Conservation (phyloP, 176 grass and related monocot species). For the Phyllostachys edulis region DNA sequence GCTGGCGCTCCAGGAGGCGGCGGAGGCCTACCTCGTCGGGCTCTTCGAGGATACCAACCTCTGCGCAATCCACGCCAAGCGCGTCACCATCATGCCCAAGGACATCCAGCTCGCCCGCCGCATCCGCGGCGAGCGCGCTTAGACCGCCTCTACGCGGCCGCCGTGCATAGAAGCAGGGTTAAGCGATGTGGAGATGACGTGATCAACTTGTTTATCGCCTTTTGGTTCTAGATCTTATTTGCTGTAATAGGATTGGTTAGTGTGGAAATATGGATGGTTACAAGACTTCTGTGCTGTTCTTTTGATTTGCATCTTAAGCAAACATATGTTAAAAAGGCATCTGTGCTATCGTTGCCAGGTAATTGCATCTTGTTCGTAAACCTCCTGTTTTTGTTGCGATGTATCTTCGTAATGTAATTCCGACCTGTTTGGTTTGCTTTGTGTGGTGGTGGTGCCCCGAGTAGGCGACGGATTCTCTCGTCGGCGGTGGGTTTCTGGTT, state of each 20-base stretch:
- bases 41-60: constrained; percentile 83
- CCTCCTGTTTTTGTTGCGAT: neutral
- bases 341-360: too few species aligned
- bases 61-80: constrained; percentile 79
- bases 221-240: neutral
- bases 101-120: constrained; percentile 74
- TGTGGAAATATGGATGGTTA: neutral
- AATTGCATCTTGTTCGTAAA: neutral
- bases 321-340: neutral
- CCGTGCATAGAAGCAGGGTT: rapidly evolving
- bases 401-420: too few species aligned
- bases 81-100: constrained; percentile 82
- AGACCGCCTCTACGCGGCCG: neutral
- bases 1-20: constrained; percentile 80
- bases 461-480: neutral
- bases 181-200: neutral
- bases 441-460: too few species aligned
- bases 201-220: neutral
- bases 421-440: too few species aligned
- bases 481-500: too few species aligned
- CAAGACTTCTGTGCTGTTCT: neutral
- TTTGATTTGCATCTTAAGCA: neutral
- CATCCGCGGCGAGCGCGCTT: constrained; percentile 53
- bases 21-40: constrained; percentile 83
- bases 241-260: neutral